A percentile compares a stretch with the other conserved stretches of the same genome.
Conservation (phyloP, 371 early-diverging fungal species). For the Mycotypha africana region DNA sequence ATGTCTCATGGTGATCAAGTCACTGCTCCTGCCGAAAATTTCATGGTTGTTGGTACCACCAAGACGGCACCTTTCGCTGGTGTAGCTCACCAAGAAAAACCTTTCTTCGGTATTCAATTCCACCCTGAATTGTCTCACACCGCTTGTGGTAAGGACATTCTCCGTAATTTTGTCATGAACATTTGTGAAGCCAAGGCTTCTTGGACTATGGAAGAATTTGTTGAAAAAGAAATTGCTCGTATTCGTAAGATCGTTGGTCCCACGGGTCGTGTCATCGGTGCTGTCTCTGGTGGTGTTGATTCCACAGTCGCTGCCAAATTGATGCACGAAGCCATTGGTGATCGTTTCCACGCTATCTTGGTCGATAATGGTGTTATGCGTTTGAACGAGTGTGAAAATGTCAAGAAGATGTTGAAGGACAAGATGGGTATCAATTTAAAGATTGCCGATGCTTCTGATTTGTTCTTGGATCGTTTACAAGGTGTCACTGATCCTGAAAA, state of each 20-base stretch:
- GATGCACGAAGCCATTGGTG: slow-evolving; percentile 96
- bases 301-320: slow-evolving; percentile 94
- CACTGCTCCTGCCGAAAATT: slow-evolving; percentile 73
- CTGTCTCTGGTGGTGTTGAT: slow-evolving; percentile 97
- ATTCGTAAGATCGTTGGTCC: slow-evolving; percentile 90
- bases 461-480: slow-evolving; percentile 82
- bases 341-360: slow-evolving; percentile 96
- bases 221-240: slow-evolving; percentile 94
- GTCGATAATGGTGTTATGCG: slow-evolving; percentile 99
- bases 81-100: slow-evolving; percentile 71
- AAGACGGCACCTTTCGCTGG: slow-evolving; percentile 88
- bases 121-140: slow-evolving; percentile 98
- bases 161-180: slow-evolving; percentile 88
- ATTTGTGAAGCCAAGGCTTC: slow-evolving; percentile 80
- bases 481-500: slow-evolving; percentile 94
- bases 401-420: slow-evolving; percentile 78
- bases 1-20: slow-evolving; percentile 98
- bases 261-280: slow-evolving; percentile 92
- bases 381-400: slow-evolving; percentile 84
- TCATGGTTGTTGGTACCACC: slow-evolving; percentile 83
- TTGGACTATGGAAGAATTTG: slow-evolving; percentile 96
- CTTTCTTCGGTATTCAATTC: slow-evolving; percentile 93
- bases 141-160: slow-evolving; percentile 72
- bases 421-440: slow-evolving; percentile 93
- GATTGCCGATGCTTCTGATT: slow-evolving; percentile 85